Conservation (phyloP, 768 basidiomycete species). For the Trametes cinnabarina region DNA sequence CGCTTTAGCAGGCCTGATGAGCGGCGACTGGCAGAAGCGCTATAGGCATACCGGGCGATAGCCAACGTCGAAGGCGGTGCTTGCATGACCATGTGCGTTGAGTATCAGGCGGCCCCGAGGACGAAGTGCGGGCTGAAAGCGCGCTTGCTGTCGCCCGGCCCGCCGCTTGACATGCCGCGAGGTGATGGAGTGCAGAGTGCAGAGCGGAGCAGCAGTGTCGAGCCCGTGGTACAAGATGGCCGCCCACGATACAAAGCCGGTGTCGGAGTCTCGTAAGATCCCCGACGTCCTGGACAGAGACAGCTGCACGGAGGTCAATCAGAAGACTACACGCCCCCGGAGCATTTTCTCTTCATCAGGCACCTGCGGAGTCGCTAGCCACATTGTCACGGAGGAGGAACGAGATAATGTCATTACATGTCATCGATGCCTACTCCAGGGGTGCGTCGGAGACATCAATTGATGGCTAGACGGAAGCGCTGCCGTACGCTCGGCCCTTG, state of each 20-base stretch:
- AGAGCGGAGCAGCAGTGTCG: too few relatives aligned
- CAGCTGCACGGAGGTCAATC: neutral
- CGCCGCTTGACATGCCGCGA: conserved; percentile 1
- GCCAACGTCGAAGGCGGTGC: conserved; percentile 5
- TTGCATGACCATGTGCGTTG: neutral
- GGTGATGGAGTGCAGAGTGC: neutral
- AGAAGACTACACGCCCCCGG: conserved; percentile 7
- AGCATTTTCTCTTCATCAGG: conserved; percentile 7
- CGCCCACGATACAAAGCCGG: conserved; percentile 4
- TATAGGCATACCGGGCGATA: conserved; percentile 4
- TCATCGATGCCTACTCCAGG: neutral
- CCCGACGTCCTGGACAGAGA: neutral
- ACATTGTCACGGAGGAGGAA: neutral
- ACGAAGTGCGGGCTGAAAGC: neutral
- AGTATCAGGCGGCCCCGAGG: conserved; percentile 9
- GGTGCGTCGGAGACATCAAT: neutral
- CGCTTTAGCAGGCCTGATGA: neutral
- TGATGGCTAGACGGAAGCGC: neutral
- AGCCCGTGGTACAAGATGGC: conserved; percentile 1
- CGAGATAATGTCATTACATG: too few relatives aligned
- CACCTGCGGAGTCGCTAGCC: neutral
- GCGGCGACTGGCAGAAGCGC: neutral
- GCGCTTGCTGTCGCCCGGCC: conserved; percentile 1
- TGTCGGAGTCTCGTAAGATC: neutral
- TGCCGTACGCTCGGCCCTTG: too few relatives aligned